Conservation (phyloP, 192 early-diverging fungal genomes). For the Backusella parvicylindrica region DNA sequence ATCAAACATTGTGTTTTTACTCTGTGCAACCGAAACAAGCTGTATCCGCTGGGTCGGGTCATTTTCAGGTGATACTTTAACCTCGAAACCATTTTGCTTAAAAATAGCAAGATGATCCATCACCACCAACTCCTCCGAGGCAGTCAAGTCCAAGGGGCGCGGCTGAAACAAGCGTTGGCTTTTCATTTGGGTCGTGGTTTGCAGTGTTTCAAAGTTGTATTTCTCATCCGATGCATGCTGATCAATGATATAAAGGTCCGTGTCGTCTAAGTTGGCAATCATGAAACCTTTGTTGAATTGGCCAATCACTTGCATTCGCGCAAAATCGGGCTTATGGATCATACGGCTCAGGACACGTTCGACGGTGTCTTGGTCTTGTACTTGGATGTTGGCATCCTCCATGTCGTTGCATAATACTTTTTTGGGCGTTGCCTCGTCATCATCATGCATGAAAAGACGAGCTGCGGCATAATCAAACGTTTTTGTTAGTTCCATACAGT, state of each 20-base stretch:
- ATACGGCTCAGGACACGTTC: constrained; percentile 42
- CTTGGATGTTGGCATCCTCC: constrained; percentile 37
- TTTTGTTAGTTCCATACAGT: not conserved
- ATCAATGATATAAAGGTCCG: constrained; percentile 92
- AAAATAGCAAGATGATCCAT: constrained; percentile 71
- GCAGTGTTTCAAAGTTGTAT: constrained; percentile 88
- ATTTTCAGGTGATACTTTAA: constrained; percentile 56
- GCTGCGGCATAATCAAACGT: not conserved
- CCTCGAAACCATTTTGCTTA: constrained; percentile 78
- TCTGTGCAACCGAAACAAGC: constrained; percentile 71
- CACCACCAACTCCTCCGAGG: constrained; percentile 75
- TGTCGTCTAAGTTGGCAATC: constrained; percentile 58
- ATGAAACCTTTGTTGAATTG: constrained; percentile 99
- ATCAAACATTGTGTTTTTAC: constrained; percentile 72
- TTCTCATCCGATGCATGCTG: constrained; percentile 99
- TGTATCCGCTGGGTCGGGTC: constrained; percentile 60
- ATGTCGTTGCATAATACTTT: not conserved
- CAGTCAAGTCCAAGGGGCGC: constrained; percentile 60
- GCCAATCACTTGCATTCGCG: constrained; percentile 80
- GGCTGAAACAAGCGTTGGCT: constrained; percentile 74
- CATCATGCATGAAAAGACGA: not conserved
- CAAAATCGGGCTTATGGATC: constrained; percentile 80
- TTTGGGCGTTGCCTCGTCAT: not conserved
- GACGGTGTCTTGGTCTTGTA: constrained; percentile 46
- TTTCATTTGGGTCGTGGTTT: constrained; percentile 56